Conservation (phyloP, 208 protist genomes). For the Borovskyia barvae region DNA sequence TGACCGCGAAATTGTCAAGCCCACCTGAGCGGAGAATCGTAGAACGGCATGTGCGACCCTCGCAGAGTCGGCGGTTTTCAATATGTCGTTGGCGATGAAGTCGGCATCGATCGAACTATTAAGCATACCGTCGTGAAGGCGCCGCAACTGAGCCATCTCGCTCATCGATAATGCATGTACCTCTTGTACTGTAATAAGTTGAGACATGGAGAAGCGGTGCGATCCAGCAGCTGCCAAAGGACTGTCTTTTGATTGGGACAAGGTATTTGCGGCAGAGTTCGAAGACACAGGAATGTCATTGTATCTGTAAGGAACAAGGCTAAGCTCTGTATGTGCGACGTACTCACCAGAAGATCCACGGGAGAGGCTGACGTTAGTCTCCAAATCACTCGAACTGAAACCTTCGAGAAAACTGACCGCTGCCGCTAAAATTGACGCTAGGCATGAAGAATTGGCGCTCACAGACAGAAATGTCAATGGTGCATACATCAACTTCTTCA, state of each 20-base stretch:
- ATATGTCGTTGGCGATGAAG: conserved; percentile 14
- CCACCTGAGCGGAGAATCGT: conserved; percentile 7
- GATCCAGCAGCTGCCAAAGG: background rate
- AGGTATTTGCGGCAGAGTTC: background rate
- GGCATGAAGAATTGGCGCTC: conserved; percentile 2
- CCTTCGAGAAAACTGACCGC: conserved; percentile 55
- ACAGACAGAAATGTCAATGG: conserved; percentile 44
- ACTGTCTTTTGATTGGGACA: background rate
- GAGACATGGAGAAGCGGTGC: conserved; percentile 6
- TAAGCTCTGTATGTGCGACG: conserved; percentile 31
- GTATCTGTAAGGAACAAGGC: conserved; percentile 39
- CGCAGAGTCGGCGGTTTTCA: conserved; percentile 18
- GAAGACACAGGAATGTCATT: too few relatives aligned
- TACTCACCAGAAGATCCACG: background rate
- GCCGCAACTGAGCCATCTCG: conserved; percentile 2
- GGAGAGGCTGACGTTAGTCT: conserved; percentile 25
- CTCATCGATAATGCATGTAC: background rate
- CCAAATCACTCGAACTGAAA: conserved; percentile 36
- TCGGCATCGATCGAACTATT: background rate
- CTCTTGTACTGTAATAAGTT: background rate
- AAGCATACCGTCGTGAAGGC: conserved; percentile 3
- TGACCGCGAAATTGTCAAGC: conserved; percentile 17
- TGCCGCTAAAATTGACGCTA: conserved; percentile 36
- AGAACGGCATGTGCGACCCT: conserved; percentile 15
- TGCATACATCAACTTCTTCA: conserved; percentile 33